phyloP scores from a whole-genome alignment of 495 filamentous ascomycete species.

The Xylaria telfairii region DNA sequence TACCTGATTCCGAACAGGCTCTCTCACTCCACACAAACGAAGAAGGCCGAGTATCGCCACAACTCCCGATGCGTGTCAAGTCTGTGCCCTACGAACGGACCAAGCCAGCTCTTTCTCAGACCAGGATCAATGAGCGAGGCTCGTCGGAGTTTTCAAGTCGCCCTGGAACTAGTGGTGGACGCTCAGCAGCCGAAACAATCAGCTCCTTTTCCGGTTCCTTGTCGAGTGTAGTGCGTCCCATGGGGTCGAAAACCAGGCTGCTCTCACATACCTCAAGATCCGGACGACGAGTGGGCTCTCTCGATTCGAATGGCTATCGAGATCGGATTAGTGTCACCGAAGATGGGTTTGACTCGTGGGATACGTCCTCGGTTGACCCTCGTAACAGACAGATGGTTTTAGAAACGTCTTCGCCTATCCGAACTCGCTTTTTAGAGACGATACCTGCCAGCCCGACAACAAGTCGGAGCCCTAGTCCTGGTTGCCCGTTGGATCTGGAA shows the following conservation, averaged over 20 bases:
- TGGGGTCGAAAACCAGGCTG: constrained; percentile 56
- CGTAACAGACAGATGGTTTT: constrained; percentile 62
- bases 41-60: constrained; percentile 32
- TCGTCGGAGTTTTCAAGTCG: constrained; percentile 41
- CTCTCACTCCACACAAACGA: constrained; percentile 39
- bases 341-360: constrained; percentile 73
- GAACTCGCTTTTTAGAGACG: constrained; percentile 59
- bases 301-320: constrained; percentile 44
- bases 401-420: constrained; percentile 51
- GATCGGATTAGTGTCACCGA: constrained; percentile 42
- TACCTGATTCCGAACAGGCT: constrained; percentile 32
- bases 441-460: constrained; percentile 64
- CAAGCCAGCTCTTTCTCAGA: constrained; percentile 31
- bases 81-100: constrained; percentile 55
- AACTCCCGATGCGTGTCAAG: constrained; percentile 44
- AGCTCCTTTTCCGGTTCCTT: constrained; percentile 61
- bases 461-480: constrained; percentile 57
- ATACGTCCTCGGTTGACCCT: constrained; percentile 66
- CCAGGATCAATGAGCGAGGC: constrained; percentile 31
- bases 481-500: constrained; percentile 50
- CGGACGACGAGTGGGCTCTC: constrained; percentile 43
- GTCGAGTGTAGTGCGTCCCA: constrained; percentile 56
- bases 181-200: constrained; percentile 54
- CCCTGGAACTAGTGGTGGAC: constrained; percentile 49
- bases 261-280: constrained; percentile 35